These are phyloP conservation scores for Candida glucosophila DNA, from an alignment of 1,139 yeast genomes.

Conservation along the genomic window DNA sequence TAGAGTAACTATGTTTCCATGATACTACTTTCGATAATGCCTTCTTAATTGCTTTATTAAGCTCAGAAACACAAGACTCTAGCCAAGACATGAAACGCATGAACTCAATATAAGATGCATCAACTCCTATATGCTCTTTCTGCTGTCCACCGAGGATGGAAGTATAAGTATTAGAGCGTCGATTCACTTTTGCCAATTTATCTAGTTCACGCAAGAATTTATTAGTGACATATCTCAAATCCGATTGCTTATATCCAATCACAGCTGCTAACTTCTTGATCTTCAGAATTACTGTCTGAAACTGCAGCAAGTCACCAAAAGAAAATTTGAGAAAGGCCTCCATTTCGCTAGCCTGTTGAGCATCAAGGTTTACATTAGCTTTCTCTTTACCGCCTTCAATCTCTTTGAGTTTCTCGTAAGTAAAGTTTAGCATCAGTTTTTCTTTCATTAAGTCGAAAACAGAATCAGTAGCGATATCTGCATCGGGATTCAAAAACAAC, in stretches of 20 bases:
- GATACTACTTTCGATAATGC: too few relatives aligned
- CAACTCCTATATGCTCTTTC: conserved; percentile 11
- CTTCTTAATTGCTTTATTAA: too few relatives aligned
- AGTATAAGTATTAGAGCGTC: too few relatives aligned
- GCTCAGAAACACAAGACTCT: conserved; percentile 22
- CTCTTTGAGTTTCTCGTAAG: too few relatives aligned
- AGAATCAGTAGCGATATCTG: conserved; percentile 37
- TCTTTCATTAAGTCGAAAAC: conserved; percentile 14
- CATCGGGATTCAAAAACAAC: conserved; percentile 20
- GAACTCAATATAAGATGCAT: conserved; percentile 11
- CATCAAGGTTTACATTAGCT: conserved; percentile 12
- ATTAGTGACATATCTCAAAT: conserved; percentile 21
- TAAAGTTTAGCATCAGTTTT: conserved; percentile 22
- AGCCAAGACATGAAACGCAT: conserved; percentile 20
- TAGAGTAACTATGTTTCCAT: too few relatives aligned
- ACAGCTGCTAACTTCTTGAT: conserved; percentile 38
- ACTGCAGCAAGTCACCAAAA: conserved; percentile 33
- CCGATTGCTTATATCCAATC: conserved; percentile 36
- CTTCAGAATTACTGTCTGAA: conserved; percentile 21
- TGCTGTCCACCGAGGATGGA: conserved; percentile 5
- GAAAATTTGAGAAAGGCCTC: conserved; percentile 51
- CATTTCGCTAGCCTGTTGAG: conserved; percentile 35
- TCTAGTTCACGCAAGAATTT: too few relatives aligned
- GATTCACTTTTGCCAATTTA: too few relatives aligned
- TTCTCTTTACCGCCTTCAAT: too few relatives aligned